A percentile compares a stretch with the other conserved stretches of the same genome.
phyloP scores from a whole-genome alignment of 805 yeast species.

The Peterozyma toletana region DNA sequence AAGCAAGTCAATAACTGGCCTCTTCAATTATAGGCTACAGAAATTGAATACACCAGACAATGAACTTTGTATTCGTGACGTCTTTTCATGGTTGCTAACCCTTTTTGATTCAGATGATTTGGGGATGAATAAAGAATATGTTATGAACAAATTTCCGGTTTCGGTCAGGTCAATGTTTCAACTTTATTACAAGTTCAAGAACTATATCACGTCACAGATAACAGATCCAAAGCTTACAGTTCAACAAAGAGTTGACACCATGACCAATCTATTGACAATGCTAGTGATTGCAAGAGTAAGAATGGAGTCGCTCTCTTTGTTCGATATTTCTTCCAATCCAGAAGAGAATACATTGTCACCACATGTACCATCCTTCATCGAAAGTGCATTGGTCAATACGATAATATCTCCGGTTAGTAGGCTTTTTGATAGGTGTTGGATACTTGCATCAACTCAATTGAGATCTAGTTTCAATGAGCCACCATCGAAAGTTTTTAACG shows the following conservation, averaged over 20 bases:
- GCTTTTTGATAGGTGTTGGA: slow-evolving; percentile 62
- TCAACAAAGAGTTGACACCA: slow-evolving; percentile 57
- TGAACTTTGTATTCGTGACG: slow-evolving; percentile 53
- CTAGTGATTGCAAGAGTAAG: slow-evolving; percentile 59
- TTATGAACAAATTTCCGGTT: slow-evolving; percentile 52
- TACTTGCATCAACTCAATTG: slow-evolving; percentile 35
- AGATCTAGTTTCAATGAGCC: neutral
- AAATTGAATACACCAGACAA: slow-evolving; percentile 37
- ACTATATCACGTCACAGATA: slow-evolving; percentile 57
- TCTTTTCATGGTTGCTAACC: slow-evolving; percentile 63
- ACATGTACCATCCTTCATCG: slow-evolving; percentile 77
- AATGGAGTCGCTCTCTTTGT: slow-evolving; percentile 51
- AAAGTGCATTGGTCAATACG: slow-evolving; percentile 68
- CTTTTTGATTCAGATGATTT: slow-evolving; percentile 34
- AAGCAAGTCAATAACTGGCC: slow-evolving; percentile 44
- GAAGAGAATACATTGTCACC: slow-evolving; percentile 24
- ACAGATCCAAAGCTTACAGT: slow-evolving; percentile 51
- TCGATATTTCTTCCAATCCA: slow-evolving; percentile 13
- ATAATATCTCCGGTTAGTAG: slow-evolving; percentile 79
- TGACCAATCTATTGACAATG: slow-evolving; percentile 62
- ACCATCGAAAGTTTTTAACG: slow-evolving; percentile 12
- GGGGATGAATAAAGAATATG: slow-evolving; percentile 20
- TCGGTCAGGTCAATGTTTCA: slow-evolving; percentile 60
- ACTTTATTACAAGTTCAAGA: slow-evolving; percentile 59
- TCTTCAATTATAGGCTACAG: slow-evolving; percentile 48